phyloP scores from a whole-genome alignment of 805 yeast species.

The Candida morakotiae region DNA sequence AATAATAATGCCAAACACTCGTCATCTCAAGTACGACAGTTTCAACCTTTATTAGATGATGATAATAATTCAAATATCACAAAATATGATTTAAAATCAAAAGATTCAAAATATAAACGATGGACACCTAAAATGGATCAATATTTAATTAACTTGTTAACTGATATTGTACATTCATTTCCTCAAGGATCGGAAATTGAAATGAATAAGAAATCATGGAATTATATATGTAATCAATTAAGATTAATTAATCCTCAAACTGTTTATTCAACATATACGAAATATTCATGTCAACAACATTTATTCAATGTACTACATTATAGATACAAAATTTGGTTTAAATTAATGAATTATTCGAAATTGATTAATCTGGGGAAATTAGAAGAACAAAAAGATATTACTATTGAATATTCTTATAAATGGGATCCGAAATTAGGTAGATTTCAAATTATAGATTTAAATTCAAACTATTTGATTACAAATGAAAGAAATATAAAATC shows the following conservation, averaged over 20 bases:
- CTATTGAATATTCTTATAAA: conserved; percentile 27
- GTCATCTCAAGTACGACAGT: too few species aligned
- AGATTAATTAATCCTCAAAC: conserved; percentile 36
- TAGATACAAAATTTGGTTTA: conserved; percentile 32
- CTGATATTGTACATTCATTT: conserved; percentile 34
- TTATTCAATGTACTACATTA: conserved; percentile 32
- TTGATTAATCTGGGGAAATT: conserved; percentile 11
- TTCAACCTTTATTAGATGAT: too few species aligned
- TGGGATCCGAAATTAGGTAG: conserved; percentile 35
- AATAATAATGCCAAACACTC: too few species aligned
- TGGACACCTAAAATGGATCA: conserved; percentile 39
- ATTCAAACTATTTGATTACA: conserved; percentile 18
- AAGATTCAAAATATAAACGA: conserved; percentile 32
- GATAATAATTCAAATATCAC: conserved; percentile 21
- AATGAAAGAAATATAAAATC: conserved; percentile 30
- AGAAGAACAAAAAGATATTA: conserved; percentile 11
- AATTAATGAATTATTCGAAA: conserved; percentile 25
- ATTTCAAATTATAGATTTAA: conserved; percentile 28
- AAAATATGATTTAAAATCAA: conserved; percentile 29
- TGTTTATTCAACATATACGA: conserved; percentile 37
- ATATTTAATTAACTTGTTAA: conserved; percentile 24
- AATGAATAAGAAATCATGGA: conserved; percentile 37
- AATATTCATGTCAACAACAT: conserved; percentile 37
- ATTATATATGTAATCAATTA: conserved; percentile 31
- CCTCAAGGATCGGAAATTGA: conserved; percentile 25